phyloP scores from a whole-genome alignment of 371 early-diverging fungal genomes.

The Actinomortierella ambigua region DNA sequence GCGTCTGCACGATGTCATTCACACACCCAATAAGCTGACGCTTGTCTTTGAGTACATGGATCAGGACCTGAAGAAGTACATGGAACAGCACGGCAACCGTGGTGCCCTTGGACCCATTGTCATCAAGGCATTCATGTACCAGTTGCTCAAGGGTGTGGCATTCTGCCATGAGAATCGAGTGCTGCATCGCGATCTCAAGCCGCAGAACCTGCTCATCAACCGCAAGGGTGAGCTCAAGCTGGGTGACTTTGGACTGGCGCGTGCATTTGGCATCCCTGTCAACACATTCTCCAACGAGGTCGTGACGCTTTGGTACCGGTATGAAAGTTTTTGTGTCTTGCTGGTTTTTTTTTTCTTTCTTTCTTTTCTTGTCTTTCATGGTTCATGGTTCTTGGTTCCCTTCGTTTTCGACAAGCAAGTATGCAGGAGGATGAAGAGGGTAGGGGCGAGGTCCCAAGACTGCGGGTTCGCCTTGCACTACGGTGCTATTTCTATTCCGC shows the following conservation, averaged over 20 bases:
- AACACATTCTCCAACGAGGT: constrained; percentile 98
- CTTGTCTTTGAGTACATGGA: constrained; percentile 99
- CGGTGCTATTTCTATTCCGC: too few species aligned
- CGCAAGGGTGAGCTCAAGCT: constrained; percentile 86
- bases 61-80: constrained; percentile 96
- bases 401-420: too few species aligned
- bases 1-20: constrained; percentile 96
- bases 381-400: too few species aligned
- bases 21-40: constrained; percentile 96
- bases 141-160: constrained; percentile 87
- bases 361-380: too few species aligned
- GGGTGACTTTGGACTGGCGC: constrained; percentile 95
- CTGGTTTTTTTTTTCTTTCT: too few species aligned
- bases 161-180: constrained; percentile 96
- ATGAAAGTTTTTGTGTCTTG: constrained; percentile 7
- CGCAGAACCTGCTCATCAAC: constrained; percentile 94
- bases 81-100: constrained; percentile 78
- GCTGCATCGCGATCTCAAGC: constrained; percentile 97
- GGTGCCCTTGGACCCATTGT: constrained; percentile 73
- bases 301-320: constrained; percentile 91
- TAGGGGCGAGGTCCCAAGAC: too few species aligned
- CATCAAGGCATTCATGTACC: constrained; percentile 86
- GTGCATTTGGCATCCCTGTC: constrained; percentile 96
- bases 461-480: too few species aligned
- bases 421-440: too few species aligned